Base-by-base conservation (phyloP, 768 basidiomycete species). In the Suillus americanus region DNA sequence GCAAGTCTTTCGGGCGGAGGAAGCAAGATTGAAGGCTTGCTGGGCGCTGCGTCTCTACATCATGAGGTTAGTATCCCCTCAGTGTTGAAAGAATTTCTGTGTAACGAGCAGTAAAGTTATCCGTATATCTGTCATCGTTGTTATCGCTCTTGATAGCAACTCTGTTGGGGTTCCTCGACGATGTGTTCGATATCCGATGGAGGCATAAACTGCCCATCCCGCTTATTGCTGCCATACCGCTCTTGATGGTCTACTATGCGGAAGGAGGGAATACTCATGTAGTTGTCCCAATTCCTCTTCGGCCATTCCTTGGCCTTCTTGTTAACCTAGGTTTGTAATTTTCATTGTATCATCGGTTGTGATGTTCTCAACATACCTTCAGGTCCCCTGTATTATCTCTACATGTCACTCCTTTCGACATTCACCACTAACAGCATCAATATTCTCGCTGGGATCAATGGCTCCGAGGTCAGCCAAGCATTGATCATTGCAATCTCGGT, bases 341-440 rank as follows among this genome's bases (percentile, higher is more conserved):
- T 28, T 35, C 61, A 62, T 43, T 20, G 23, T 41, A 40, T 41
- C 18, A 41, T 7, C 25, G 57, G 5, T 7, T 13, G 28, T 4
- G 14, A n/a, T 55, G 41, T 5, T 6, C 28, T 70, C 46, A 73
- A 61, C 62, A 61, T 23, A 20, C 7, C 37, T 45, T 50, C 68
- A 98, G 97, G 97, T 2, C 94, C 94, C 0, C 77, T 99, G 5
- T 99, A 99, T 77, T 99, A 99, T 76, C 65, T 96, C 61, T 99
- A 99, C 80, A 98, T 99, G 93, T 87, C 94, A 5, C 78, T 99
- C 37, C 81, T 99, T 20, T 98, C 96, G 38, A 99, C 95, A 0
- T 99, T 99, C 76, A 88, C 93, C 62, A 98, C 97, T 20, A 99
- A 99, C 78, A 92, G 92, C 75, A 97, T 99, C 83, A 99, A 99